Percentiles rank a stretch among this genome's conserved stretches.
These are phyloP conservation scores for Ustilago xerochloae DNA, from an alignment of 1,284 basidiomycete genomes.

Conservation along the genomic window DNA sequence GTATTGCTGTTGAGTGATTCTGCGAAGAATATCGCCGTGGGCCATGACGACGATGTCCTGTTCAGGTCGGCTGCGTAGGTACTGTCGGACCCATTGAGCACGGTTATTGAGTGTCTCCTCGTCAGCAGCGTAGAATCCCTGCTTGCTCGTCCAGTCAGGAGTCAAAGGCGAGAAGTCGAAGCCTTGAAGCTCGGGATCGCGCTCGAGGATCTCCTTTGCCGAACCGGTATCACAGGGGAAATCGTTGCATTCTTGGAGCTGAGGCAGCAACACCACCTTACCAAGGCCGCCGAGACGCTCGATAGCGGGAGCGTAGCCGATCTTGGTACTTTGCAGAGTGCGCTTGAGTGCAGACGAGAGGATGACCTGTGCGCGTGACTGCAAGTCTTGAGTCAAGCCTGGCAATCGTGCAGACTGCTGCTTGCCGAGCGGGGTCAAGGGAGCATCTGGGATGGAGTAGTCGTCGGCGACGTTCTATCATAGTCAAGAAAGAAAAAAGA, in stretches of 20 bases:
- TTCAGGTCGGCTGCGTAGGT: conserved; percentile 62
- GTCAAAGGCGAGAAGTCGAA: conserved; percentile 64
- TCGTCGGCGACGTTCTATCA: conserved; percentile 56
- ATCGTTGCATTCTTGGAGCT: conserved; percentile 66
- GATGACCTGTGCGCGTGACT: conserved; percentile 55
- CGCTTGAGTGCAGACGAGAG: conserved; percentile 61
- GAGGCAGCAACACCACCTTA: conserved; percentile 60
- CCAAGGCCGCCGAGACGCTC: conserved; percentile 58
- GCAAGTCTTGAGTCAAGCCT: conserved; percentile 47
- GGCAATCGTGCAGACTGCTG: conserved; percentile 59
- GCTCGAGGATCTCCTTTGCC: conserved; percentile 54
- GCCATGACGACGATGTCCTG: conserved; percentile 65
- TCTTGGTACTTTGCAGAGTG: conserved; percentile 64
- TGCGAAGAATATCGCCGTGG: conserved; percentile 66
- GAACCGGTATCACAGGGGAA: conserved; percentile 67
- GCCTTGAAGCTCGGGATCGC: conserved; percentile 56
- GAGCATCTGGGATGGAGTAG: conserved; percentile 64
- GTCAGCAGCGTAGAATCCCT: conserved; percentile 65
- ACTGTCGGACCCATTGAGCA: conserved; percentile 66
- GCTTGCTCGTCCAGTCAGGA: conserved; percentile 66
- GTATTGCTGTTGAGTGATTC: conserved; percentile 54
- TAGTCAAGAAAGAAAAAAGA: background rate
- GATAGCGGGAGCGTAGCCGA: conserved; percentile 60
- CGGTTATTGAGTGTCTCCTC: conserved; percentile 53
- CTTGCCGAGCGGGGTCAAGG: conserved; percentile 64